phyloP scores from a whole-genome alignment of 495 filamentous ascomycete species.

The Paragyromitra xinjiangensis region DNA sequence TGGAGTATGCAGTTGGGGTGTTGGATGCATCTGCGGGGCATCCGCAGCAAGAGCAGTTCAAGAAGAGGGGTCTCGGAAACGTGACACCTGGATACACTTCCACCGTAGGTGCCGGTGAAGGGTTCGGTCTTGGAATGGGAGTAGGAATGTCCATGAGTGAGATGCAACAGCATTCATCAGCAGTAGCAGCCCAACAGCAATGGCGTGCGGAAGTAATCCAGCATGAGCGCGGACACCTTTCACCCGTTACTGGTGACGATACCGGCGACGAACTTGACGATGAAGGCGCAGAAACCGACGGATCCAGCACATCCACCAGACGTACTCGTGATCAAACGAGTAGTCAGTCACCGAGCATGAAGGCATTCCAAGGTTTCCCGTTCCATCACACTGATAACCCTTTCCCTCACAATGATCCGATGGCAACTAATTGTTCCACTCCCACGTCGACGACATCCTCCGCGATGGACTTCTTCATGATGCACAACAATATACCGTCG shows the following conservation, averaged over 20 bases:
- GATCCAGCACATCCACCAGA: slow-evolving; percentile 50
- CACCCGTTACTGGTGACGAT: slow-evolving; percentile 48
- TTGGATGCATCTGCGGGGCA: slow-evolving; percentile 63
- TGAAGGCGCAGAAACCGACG: slow-evolving; percentile 48
- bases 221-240: slow-evolving; percentile 42
- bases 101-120: slow-evolving; percentile 53
- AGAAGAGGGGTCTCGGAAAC: slow-evolving; percentile 49
- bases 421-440: slow-evolving; percentile 52
- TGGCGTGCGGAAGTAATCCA: slow-evolving; percentile 43
- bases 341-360: slow-evolving; percentile 53
- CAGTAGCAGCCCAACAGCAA: slow-evolving; percentile 36
- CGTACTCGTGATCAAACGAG: slow-evolving; percentile 40
- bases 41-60: slow-evolving; percentile 55
- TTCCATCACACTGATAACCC: slow-evolving; percentile 49
- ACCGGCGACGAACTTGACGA: slow-evolving; percentile 42
- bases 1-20: slow-evolving; percentile 78
- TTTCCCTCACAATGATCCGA: slow-evolving; percentile 48
- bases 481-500: slow-evolving; percentile 49
- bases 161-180: slow-evolving; percentile 32
- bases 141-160: slow-evolving; percentile 43
- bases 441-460: slow-evolving; percentile 53
- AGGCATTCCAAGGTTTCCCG: slow-evolving; percentile 50
- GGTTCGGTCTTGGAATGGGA: slow-evolving; percentile 55
- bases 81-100: slow-evolving; percentile 42
- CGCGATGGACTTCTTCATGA: slow-evolving; percentile 57